These are phyloP conservation scores for Pseudopediastrum boryanum DNA, from an alignment of 139 green algal genomes.

Conservation along the genomic window DNA sequence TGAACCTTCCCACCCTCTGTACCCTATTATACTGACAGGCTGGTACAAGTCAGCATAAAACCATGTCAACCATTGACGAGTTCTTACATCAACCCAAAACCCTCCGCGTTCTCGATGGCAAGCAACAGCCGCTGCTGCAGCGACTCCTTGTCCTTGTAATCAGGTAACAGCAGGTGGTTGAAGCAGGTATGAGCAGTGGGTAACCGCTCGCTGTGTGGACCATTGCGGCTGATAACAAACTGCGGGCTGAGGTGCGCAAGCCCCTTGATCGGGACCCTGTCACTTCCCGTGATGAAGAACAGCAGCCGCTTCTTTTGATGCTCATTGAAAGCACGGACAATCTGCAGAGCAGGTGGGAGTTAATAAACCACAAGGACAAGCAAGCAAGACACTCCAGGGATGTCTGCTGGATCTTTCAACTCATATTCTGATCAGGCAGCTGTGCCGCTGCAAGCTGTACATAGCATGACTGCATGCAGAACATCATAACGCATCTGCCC, in stretches of 20 bases:
- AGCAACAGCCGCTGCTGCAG: slow-evolving; percentile 58
- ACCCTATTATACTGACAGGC: too few relatives aligned
- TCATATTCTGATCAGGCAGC: background rate
- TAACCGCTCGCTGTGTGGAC: slow-evolving; percentile 42
- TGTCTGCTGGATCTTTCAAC: background rate
- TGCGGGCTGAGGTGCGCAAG: slow-evolving; percentile 64
- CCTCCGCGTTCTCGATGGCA: slow-evolving; percentile 80
- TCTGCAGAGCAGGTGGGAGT: background rate
- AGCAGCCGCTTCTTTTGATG: slow-evolving; percentile 62
- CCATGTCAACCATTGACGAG: too few relatives aligned
- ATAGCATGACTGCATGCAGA: background rate
- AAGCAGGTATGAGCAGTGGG: slow-evolving; percentile 94
- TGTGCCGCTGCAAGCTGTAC: background rate
- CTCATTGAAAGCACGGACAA: slow-evolving; percentile 40
- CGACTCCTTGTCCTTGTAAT: slow-evolving; percentile 66
- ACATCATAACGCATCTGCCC: background rate
- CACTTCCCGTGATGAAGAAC: slow-evolving; percentile 74
- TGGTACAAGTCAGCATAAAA: too few relatives aligned
- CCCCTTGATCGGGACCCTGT: slow-evolving; percentile 77
- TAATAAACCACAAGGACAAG: background rate
- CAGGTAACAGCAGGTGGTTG: slow-evolving; percentile 89
- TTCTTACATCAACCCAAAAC: slow-evolving; percentile 79
- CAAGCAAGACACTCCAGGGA: too few relatives aligned
- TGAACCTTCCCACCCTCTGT: too few relatives aligned
- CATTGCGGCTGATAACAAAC: slow-evolving; percentile 55